phyloP scores from a whole-genome alignment of 164 flowering plant genomes.

The Cinnamomum micranthum region DNA sequence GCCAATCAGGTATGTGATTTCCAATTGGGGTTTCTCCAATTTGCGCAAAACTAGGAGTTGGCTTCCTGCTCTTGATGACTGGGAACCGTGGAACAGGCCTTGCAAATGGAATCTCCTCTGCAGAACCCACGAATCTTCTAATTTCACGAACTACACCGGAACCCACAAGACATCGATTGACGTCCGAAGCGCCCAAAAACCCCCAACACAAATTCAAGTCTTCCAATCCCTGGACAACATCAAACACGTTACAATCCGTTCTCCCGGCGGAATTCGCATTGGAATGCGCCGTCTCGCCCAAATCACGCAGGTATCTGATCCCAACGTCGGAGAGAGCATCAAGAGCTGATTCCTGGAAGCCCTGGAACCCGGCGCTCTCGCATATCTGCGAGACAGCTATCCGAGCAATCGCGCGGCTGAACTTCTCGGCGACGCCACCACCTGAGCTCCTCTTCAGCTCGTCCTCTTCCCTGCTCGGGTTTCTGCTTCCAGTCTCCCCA shows the following conservation, averaged over 20 bases:
- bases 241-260: conserved; percentile 59
- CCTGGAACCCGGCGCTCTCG: conserved; percentile 59
- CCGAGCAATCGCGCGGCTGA: conserved; percentile 51
- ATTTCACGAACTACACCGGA: conserved; percentile 56
- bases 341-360: conserved; percentile 64
- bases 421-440: conserved; percentile 34
- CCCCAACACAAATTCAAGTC: conserved; percentile 55
- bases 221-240: conserved; percentile 70
- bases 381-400: conserved; percentile 77
- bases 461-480: conserved; percentile 16
- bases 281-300: conserved; percentile 46
- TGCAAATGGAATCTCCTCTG: conserved; percentile 73
- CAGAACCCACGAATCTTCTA: conserved; percentile 30
- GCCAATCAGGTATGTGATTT: conserved; percentile 78
- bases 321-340: conserved; percentile 53
- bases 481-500: conserved; percentile 39
- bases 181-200: conserved; percentile 65
- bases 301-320: conserved; percentile 36
- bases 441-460: not conserved
- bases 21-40: conserved; percentile 62
- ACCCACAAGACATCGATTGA: conserved; percentile 35
- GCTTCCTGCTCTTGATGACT: conserved; percentile 28
- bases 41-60: conserved; percentile 59
- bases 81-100: conserved; percentile 72
- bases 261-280: conserved; percentile 60